These are phyloP conservation scores for Nissolia schottii DNA, from an alignment of 306 rosid species.

Conservation along the genomic window DNA sequence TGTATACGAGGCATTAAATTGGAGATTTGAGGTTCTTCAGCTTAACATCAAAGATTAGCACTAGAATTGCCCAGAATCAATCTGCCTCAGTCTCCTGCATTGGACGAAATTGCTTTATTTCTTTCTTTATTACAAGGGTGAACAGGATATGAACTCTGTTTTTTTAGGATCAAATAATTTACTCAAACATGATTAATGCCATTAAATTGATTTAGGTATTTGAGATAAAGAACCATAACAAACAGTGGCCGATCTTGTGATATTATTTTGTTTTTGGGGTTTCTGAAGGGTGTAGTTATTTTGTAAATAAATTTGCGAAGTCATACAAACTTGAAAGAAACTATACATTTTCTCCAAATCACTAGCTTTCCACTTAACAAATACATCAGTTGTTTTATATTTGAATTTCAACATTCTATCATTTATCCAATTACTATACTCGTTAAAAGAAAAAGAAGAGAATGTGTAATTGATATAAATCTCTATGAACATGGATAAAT, in stretches of 20 bases:
- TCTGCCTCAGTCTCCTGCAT: not conserved
- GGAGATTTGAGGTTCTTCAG: not conserved
- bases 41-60: not conserved
- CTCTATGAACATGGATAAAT: not conserved
- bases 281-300: not conserved
- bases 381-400: not conserved
- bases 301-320: not conserved
- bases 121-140: not conserved
- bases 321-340: not conserved
- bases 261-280: not conserved
- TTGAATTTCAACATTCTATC: not conserved
- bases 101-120: not conserved
- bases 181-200: not conserved
- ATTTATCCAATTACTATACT: not conserved
- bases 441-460: too few species aligned
- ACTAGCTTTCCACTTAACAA: not conserved
- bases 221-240: not conserved
- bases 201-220: not conserved
- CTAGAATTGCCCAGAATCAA: not conserved
- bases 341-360: not conserved
- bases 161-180: not conserved
- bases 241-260: not conserved
- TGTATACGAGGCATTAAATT: not conserved
- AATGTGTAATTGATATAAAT: too few species aligned
- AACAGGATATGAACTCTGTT: not conserved